phyloP scores from a whole-genome alignment of 2,329 filamentous ascomycete genomes.

The Trichoderma aggressivum region DNA sequence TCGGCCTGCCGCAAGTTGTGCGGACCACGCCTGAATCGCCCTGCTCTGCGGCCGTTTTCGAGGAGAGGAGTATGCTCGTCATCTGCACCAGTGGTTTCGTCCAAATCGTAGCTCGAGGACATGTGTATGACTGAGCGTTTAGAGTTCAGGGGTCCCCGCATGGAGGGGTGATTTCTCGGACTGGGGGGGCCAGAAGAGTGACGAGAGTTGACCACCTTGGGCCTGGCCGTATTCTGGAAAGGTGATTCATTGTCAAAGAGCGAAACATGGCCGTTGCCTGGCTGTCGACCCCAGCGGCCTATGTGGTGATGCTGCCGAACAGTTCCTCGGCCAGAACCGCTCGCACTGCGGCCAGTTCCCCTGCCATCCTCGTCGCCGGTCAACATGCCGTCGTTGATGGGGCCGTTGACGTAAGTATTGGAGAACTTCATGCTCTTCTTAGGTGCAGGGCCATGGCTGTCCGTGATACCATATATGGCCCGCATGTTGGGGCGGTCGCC shows the following conservation, averaged over 20 bases:
- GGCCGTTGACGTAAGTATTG: conserved; percentile 65
- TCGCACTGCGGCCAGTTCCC: conserved; percentile 57
- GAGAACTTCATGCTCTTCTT: conserved; percentile 98
- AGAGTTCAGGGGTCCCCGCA: conserved; percentile 33
- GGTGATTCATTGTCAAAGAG: conserved; percentile 76
- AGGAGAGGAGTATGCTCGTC: conserved; percentile 87
- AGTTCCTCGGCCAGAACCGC: conserved; percentile 62
- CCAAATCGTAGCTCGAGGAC: conserved; percentile 70
- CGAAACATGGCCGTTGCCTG: conserved; percentile 64
- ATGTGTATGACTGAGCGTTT: conserved; percentile 57
- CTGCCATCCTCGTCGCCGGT: conserved; percentile 66
- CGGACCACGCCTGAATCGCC: conserved; percentile 53
- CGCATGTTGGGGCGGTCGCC: conserved; percentile 58
- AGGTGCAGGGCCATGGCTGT: conserved; percentile 45
- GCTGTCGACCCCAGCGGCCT: conserved; percentile 70
- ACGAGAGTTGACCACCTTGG: conserved; percentile 59
- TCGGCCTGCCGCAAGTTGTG: conserved; percentile 68
- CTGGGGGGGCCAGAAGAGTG: conserved; percentile 68
- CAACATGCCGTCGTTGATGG: conserved; percentile 46
- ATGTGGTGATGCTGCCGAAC: conserved; percentile 71
- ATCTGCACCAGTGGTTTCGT: conserved; percentile 74
- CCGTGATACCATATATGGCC: conserved; percentile 65
- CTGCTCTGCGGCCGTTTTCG: conserved; percentile 55
- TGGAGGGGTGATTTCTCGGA: conserved; percentile 53
- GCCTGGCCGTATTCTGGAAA: conserved; percentile 63